Evolutionary conservation across 148 eudicot genomes (phyloP), one percentile per base, ranked within the genome.

Genomic region (Silene conica): DNA sequence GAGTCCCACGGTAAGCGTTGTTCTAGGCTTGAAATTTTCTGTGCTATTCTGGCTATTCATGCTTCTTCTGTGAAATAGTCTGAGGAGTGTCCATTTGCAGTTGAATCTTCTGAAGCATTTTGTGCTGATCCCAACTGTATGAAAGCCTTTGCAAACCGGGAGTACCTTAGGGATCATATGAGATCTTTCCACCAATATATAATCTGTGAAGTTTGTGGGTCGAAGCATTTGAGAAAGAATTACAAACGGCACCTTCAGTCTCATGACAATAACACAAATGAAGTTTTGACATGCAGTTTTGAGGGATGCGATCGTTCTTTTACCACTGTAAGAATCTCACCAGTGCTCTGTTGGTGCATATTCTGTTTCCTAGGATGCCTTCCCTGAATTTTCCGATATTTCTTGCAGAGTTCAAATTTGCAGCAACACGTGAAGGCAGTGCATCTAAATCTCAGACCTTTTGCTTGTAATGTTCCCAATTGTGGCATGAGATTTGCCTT

Each of bases 101-200:
- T 88, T 52, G 85, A 88, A 34, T 77, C 86, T 3, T 80, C 87
- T 6, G 98, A 95, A 86, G 85, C 82, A 34, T 82, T 83, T 45
- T 95, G 98, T 79, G 76, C 84, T 8, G 97, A 91, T 71, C 97
- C 96, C 4, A 83, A 84, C 61, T 95, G 98, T 83, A 79, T 86
- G 92, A 92, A 90, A 82, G 74, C 85, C 67, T 95, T 95, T 67
- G 75, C 86, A 10, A 95, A 90, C 60, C 69, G 65, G 15, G 52
- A 87, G 31, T 90, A 96, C 77, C 96, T 95, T 23, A 85, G 73
- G 65, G 98, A 81, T n/a, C 97, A 95, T 75, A 55, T 89, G 8
- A 76, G 77, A 67, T 81, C 92, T 12, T 95, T 93, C 70, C 97
- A 95, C 80, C 86, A 73, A 64, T 79, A 90, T 68, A 76, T 95